Evolutionary conservation across 108 stramenopile genomes (phyloP).

Genomic region (Aurantiochytrium sp.): DNA sequence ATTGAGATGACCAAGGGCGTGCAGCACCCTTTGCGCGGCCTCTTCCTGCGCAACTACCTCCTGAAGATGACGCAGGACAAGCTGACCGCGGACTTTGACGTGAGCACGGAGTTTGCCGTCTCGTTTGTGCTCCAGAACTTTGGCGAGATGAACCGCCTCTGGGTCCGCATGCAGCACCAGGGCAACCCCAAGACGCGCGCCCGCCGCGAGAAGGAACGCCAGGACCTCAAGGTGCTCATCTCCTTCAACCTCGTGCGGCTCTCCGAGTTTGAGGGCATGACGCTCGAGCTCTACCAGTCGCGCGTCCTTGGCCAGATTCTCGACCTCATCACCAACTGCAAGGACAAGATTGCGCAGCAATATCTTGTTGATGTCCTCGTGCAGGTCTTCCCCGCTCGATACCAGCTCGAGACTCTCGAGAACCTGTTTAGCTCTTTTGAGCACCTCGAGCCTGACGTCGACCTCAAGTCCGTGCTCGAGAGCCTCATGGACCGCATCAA

Average conservation of each 20-base stretch:
- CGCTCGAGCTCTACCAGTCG: slow-evolving; percentile 72
- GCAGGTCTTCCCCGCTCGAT: slow-evolving; percentile 95
- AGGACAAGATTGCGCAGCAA: slow-evolving; percentile 90
- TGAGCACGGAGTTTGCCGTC: slow-evolving; percentile 72
- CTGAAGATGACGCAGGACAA: slow-evolving; percentile 75
- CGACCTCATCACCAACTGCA: slow-evolving; percentile 80
- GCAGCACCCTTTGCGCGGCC: slow-evolving; percentile 93
- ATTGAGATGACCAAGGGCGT: slow-evolving; percentile 93
- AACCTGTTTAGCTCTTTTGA: slow-evolving; percentile 62
- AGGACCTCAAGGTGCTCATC: slow-evolving; percentile 89
- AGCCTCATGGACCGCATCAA: slow-evolving; percentile 21
- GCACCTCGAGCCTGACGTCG: neutral
- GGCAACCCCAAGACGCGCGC: slow-evolving; percentile 64
- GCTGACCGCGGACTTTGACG: slow-evolving; percentile 71
- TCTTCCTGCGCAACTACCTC: slow-evolving; percentile 95
- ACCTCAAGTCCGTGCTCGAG: neutral
- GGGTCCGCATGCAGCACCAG: slow-evolving; percentile 93
- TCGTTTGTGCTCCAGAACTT: slow-evolving; percentile 90
- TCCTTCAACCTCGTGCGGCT: slow-evolving; percentile 88
- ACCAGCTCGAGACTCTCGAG: slow-evolving; percentile 89
- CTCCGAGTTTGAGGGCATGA: slow-evolving; percentile 79
- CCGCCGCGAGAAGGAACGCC: slow-evolving; percentile 87
- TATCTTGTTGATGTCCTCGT: slow-evolving; percentile 96
- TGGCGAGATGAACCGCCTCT: slow-evolving; percentile 92
- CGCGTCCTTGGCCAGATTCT: slow-evolving; percentile 74